A percentile compares a stretch with the other conserved stretches of the same genome.
These are phyloP conservation scores for Kurtzmaniella fragi DNA, from an alignment of 805 yeast species.

Conservation along the genomic window DNA sequence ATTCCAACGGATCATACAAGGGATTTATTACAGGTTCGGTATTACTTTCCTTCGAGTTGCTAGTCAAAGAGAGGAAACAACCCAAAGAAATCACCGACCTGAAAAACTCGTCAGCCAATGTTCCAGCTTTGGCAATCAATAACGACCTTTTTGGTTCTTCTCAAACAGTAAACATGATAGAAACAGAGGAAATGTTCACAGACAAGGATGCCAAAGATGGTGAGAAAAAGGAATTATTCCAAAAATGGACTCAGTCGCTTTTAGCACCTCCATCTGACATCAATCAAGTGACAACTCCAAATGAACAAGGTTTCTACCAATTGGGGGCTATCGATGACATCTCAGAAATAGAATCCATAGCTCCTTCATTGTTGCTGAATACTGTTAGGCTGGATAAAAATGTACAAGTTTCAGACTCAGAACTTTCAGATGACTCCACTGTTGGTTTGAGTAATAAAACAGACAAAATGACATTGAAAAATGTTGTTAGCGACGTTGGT, in stretches of 20 bases:
- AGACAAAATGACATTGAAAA: no score
- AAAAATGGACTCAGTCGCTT: slow-evolving; percentile 25
- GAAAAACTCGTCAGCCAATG: background rate
- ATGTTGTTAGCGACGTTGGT: no score
- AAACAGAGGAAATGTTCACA: background rate
- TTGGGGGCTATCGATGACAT: slow-evolving; percentile 16
- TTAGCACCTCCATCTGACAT: slow-evolving; percentile 16
- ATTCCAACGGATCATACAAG: slow-evolving; percentile 33
- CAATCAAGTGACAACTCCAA: slow-evolving; percentile 12
- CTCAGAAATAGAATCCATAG: slow-evolving; percentile 28
- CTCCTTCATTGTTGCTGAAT: background rate
- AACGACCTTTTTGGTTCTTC: background rate
- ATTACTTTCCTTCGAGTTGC: slow-evolving; percentile 37
- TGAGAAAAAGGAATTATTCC: slow-evolving; percentile 10
- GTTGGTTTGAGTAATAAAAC: no score
- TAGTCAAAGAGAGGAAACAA: slow-evolving; percentile 13
- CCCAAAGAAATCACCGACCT: background rate
- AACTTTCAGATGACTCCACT: no score
- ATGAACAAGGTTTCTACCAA: slow-evolving; percentile 38
- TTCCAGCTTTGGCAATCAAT: background rate
- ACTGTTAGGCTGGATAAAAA: no score
- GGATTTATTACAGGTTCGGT: slow-evolving; percentile 47
- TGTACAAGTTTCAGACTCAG: no score
- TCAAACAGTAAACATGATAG: background rate
- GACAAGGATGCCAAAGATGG: slow-evolving; percentile 1